Evolutionary conservation across 2,329 filamentous ascomycete genomes (phyloP).

Genomic region (Verruconis gallopava): DNA sequence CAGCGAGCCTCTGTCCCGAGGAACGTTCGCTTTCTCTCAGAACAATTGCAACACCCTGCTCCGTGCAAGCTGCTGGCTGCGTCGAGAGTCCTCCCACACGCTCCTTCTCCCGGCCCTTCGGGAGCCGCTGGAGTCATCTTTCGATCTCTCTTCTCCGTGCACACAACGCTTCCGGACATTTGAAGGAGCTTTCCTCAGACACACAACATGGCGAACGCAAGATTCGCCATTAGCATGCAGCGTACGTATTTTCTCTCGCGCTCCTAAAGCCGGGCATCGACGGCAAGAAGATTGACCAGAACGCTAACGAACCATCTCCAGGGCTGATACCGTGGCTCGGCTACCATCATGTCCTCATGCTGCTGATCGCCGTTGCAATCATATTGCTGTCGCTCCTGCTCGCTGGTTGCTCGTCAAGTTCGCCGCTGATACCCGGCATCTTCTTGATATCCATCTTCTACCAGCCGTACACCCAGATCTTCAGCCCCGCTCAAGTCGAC

Average conservation of each 20-base stretch:
- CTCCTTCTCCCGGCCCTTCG: conserved; percentile 25
- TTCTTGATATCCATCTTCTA: conserved; percentile 99
- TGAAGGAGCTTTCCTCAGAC: conserved; percentile 12
- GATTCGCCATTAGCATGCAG: conserved; percentile 39
- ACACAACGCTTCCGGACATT: conserved; percentile 10
- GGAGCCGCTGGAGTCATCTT: conserved; percentile 25
- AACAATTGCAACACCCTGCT: too few relatives aligned
- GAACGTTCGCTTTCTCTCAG: too few relatives aligned
- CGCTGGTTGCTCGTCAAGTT: conserved; percentile 93
- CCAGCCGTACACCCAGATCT: conserved; percentile 67
- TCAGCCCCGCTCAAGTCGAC: conserved; percentile 78
- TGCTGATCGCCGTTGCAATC: conserved; percentile 84
- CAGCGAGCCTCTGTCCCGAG: too few relatives aligned
- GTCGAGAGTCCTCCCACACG: conserved; percentile 5
- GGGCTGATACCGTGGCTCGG: conserved; percentile 49
- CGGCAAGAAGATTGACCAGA: conserved; percentile 1
- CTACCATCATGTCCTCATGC: conserved; percentile 88
- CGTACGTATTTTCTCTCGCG: conserved; percentile 20
- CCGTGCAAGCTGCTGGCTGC: neutral
- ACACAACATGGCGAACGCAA: conserved; percentile 32
- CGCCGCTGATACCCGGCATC: conserved; percentile 85
- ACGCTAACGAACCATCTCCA: conserved; percentile 21
- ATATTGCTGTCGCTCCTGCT: conserved; percentile 87
- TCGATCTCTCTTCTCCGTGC: too few relatives aligned
- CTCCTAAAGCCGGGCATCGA: too few relatives aligned